These are phyloP conservation scores for Lepraria neglecta DNA, from an alignment of 495 filamentous ascomycete genomes.

Conservation along the genomic window DNA sequence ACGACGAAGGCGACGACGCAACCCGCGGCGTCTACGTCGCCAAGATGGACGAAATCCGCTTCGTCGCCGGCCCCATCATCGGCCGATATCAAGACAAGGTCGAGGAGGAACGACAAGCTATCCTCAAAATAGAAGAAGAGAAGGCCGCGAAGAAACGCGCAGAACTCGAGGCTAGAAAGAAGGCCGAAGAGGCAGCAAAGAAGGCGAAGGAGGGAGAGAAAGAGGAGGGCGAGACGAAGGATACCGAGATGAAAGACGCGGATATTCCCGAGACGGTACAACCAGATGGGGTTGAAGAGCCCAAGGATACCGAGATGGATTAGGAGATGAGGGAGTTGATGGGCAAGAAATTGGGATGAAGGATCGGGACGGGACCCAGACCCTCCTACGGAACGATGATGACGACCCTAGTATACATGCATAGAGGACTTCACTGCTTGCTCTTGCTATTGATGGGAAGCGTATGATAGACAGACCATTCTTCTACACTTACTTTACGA, in stretches of 20 bases:
- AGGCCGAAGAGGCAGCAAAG: constrained; percentile 47
- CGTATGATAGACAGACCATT: constrained; percentile 11
- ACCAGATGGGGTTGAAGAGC: constrained; percentile 42
- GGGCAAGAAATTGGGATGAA: neutral
- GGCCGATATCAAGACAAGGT: constrained; percentile 93
- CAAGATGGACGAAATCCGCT: constrained; percentile 94
- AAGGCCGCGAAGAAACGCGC: constrained; percentile 73
- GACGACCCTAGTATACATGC: neutral
- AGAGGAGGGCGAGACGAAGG: constrained; percentile 53
- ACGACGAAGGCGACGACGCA: constrained; percentile 93
- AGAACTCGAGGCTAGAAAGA: constrained; percentile 59
- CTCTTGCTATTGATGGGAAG: constrained; percentile 8
- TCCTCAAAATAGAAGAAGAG: constrained; percentile 71
- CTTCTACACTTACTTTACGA: constrained; percentile 1
- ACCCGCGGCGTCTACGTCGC: constrained; percentile 87
- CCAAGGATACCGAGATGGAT: constrained; percentile 25
- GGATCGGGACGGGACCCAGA: neutral
- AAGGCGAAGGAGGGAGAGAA: constrained; percentile 44
- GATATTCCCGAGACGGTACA: constrained; percentile 31
- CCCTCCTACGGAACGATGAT: neutral
- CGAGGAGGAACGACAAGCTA: constrained; percentile 77
- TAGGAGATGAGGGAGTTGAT: neutral
- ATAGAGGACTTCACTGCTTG: constrained; percentile 6
- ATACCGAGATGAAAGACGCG: constrained; percentile 35
- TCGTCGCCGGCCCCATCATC: constrained; percentile 81